A percentile compares a stretch with the other conserved stretches of the same genome.
These are phyloP conservation scores for Wickerhamomyces sp. DNA, from an alignment of 1,139 yeast species.

Conservation along the genomic window DNA sequence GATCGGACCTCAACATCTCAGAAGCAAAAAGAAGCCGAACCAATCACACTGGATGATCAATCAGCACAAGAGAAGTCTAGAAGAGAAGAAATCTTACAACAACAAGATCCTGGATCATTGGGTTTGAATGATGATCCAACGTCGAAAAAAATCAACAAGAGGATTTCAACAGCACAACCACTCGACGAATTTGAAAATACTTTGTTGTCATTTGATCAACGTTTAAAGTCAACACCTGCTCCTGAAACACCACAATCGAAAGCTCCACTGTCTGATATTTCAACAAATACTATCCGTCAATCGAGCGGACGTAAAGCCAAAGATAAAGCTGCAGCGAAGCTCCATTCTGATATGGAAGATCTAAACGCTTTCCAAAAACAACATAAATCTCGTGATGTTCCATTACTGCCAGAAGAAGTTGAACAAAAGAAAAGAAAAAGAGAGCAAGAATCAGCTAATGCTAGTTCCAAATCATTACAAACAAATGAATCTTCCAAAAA, in stretches of 20 bases:
- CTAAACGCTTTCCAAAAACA: constrained; percentile 54
- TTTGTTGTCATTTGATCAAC: too few species aligned
- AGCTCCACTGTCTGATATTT: constrained; percentile 1
- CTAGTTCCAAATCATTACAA: constrained; percentile 11
- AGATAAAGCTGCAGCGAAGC: constrained; percentile 56
- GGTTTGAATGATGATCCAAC: background rate
- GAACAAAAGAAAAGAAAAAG: constrained; percentile 24
- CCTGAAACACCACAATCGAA: constrained; percentile 3
- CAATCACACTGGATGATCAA: background rate
- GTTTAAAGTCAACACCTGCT: background rate
- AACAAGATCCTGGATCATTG: too few species aligned
- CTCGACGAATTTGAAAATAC: too few species aligned
- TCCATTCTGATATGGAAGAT: constrained; percentile 67
- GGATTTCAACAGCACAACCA: too few species aligned
- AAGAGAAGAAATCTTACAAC: too few species aligned
- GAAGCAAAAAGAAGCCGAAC: background rate
- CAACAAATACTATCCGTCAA: constrained; percentile 6
- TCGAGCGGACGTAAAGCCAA: constrained; percentile 47
- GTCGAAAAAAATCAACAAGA: background rate
- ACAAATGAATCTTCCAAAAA: constrained; percentile 6
- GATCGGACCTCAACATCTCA: background rate
- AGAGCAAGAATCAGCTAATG: constrained; percentile 17
- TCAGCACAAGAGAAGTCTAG: too few species aligned
- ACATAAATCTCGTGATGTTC: constrained; percentile 24
- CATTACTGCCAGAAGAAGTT: constrained; percentile 30